Percentiles rank a stretch among this genome's conserved stretches.
Evolutionary conservation across 345 rosid genomes (phyloP).

Genomic region (Chamaenerion angustifolium): DNA sequence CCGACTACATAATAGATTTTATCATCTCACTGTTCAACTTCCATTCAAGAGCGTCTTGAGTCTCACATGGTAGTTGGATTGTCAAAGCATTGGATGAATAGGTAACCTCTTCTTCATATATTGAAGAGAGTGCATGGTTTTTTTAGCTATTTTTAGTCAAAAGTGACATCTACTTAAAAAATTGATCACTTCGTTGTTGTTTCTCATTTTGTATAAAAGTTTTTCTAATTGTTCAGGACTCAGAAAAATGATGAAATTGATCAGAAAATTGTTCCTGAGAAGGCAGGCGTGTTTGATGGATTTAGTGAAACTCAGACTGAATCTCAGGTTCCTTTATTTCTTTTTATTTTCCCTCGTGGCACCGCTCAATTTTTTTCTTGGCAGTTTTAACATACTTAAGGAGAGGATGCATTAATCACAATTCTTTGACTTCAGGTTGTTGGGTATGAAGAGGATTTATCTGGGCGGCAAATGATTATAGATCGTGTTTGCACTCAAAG

Average conservation of each 20-base stretch:
- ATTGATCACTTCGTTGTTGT: too few species aligned
- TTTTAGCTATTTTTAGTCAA: too few species aligned
- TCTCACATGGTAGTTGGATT: constrained; percentile 48
- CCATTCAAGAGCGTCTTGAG: constrained; percentile 32
- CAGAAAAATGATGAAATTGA: constrained; percentile 25
- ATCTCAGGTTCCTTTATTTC: constrained; percentile 53
- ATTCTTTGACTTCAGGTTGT: constrained; percentile 49
- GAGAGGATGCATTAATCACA: not conserved
- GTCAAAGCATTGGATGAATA: constrained; percentile 55
- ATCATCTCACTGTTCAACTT: constrained; percentile 23
- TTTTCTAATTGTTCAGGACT: constrained; percentile 22
- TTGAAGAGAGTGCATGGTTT: not conserved
- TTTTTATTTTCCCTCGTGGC: not conserved
- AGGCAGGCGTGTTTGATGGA: constrained; percentile 30
- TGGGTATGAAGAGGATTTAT: constrained; percentile 85
- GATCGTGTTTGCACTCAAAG: constrained; percentile 82
- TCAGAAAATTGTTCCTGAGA: constrained; percentile 22
- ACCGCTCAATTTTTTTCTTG: too few species aligned
- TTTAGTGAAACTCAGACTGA: constrained; percentile 97
- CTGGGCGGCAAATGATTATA: constrained; percentile 93
- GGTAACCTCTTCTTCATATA: constrained; percentile 22
- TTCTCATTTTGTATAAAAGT: not conserved
- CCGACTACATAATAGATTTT: constrained; percentile 43
- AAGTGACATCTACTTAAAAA: too few species aligned
- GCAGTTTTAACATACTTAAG: too few species aligned